Evolutionary conservation across 371 early-diverging fungal genomes (phyloP), one percentile per base, ranked within the genome.

Genomic region (Syncephalastrum sp.): DNA sequence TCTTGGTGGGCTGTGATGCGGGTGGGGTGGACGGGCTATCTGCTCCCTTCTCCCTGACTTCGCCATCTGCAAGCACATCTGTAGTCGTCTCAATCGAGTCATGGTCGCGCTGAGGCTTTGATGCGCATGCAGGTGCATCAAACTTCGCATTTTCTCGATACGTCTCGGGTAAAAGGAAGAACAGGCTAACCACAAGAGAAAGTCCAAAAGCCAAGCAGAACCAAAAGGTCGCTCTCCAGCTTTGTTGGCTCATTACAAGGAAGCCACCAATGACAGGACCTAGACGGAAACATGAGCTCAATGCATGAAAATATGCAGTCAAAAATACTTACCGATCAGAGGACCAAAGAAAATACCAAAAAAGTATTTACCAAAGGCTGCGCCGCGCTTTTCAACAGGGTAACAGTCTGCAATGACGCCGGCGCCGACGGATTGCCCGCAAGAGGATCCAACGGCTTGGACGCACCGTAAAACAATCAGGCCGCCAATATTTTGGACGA

Each of bases 381-480:
- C 56, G 17, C 73, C 69, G 41, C 73, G 63, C 57, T 59, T 21
- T 29, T 66, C 63, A 29, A 69, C 47, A 5, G 63, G 61, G 45
- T 65, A 72, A 41, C 61, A 66, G 27, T 72, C 73, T 13, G 50
- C 47, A 49, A 56, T 53, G 3, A 44, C 56, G 15, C 60, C 60
- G 17, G 53, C 48, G 42, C 60, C 60, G 14, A 53, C 48, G 5
- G 82, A 68, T 53, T 82, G 75, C 19, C 81, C 84, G 29, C 85
- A 85, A 4, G 84, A 82, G 3, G 87, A 70, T 5, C 91, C 91
- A 17, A 78, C 61, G 16, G 89, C 70, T 66, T 92, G 93, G 38
- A 92, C 56, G n/a, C 84, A 69, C 4, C 93, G 86, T 41, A 89
- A 75, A 0, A 76, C 74, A 29, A 89, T 77, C 12, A 92, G 74